A percentile compares a stretch with the other conserved stretches of the same genome.
Conservation (phyloP, 2,329 filamentous ascomycete species). For the Zymoseptoria passerinii region DNA sequence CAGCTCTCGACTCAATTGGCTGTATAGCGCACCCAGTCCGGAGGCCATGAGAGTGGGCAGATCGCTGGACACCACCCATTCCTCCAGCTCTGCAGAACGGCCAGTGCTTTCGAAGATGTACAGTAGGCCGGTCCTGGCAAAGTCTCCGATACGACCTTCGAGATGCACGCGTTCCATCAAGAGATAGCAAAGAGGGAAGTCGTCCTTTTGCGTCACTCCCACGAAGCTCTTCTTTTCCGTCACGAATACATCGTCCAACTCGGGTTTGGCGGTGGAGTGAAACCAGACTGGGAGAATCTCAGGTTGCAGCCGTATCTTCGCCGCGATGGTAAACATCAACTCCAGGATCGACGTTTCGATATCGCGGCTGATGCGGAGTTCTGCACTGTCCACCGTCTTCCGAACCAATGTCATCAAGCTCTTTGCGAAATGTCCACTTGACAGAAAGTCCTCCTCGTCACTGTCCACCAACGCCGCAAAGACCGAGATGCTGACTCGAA, state of each 20-base stretch:
- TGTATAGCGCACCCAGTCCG: conserved; percentile 72
- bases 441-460: conserved; percentile 90
- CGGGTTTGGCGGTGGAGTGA: conserved; percentile 41
- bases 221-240: conserved; percentile 62
- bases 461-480: conserved; percentile 92
- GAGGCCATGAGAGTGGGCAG: conserved; percentile 95
- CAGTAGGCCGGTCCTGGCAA: conserved; percentile 83
- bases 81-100: conserved; percentile 71
- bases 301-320: conserved; percentile 87
- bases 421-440: conserved; percentile 74
- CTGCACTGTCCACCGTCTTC: conserved; percentile 65
- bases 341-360: conserved; percentile 87
- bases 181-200: conserved; percentile 93
- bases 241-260: conserved; percentile 32
- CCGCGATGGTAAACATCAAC: conserved; percentile 88
- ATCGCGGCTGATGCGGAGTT: conserved; percentile 64
- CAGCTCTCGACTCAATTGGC: conserved; percentile 64
- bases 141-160: conserved; percentile 89
- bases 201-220: conserved; percentile 74
- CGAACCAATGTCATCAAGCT: conserved; percentile 81
- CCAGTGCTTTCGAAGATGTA: conserved; percentile 95
- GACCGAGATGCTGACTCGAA: conserved; percentile 74
- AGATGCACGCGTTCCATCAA: conserved; percentile 95
- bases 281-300: conserved; percentile 89
- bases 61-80: conserved; percentile 96